Conservation (phyloP, 2,329 filamentous ascomycete genomes). For the Chaetomium globosum region DNA sequence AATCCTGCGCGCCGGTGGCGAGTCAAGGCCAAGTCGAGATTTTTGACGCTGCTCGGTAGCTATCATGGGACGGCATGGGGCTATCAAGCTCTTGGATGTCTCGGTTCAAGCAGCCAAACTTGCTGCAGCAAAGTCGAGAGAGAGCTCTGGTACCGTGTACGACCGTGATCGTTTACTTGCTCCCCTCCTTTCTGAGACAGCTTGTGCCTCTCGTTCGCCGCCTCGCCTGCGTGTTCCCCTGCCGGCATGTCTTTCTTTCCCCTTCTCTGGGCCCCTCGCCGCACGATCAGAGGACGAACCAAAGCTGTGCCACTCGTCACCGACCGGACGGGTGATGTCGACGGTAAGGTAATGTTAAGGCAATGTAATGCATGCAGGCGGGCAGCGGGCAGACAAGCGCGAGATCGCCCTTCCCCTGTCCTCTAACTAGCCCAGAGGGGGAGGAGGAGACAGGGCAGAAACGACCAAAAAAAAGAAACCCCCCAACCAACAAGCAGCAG, state of each 20-base stretch:
- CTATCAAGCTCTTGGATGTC: conserved; percentile 1
- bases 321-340: not conserved
- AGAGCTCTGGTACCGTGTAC: not conserved
- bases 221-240: not conserved
- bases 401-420: not conserved
- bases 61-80: not conserved
- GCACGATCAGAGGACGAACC: not conserved
- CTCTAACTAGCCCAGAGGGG: not conserved
- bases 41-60: not conserved
- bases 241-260: not conserved
- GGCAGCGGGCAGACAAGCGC: not conserved
- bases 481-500: not conserved
- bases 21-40: not conserved
- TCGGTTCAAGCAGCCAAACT: not conserved
- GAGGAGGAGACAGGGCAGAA: not conserved
- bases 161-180: not conserved
- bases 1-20: not conserved
- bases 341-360: not conserved
- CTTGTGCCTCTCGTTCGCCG: conserved; percentile 14
- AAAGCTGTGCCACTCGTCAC: not conserved
- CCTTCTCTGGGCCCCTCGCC: not conserved
- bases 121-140: not conserved
- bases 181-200: not conserved
- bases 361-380: conserved; percentile 8
- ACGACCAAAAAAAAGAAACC: not conserved